These are phyloP conservation scores for Capsicum baccatum DNA, from an alignment of 257 asterid genomes.

Conservation along the genomic window DNA sequence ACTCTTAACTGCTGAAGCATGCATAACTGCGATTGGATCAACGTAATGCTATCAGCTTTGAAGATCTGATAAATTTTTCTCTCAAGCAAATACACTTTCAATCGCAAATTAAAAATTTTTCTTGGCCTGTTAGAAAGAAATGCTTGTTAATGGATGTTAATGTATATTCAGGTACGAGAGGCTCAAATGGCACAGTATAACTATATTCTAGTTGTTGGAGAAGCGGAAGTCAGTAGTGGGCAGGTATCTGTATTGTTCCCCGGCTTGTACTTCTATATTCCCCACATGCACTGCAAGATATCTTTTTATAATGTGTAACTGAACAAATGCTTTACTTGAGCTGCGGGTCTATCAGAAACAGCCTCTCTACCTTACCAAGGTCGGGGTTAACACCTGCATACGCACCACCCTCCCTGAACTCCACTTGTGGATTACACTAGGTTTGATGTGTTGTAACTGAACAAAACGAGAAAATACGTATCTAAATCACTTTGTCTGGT, in stretches of 20 bases:
- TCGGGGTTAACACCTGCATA: not conserved
- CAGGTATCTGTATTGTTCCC: slow-evolving; percentile 16
- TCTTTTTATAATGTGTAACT: not conserved
- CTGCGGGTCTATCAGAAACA: not conserved
- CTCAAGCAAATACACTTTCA: not conserved
- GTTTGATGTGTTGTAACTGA: not conserved
- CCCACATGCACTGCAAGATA: not conserved
- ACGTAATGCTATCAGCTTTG: not conserved
- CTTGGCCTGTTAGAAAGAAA: slow-evolving; percentile 21
- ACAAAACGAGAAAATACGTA: slow-evolving; percentile 28
- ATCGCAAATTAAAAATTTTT: not conserved
- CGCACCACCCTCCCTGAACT: not conserved
- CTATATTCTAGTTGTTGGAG: slow-evolving; percentile 96
- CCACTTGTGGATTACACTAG: not conserved
- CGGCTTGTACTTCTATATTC: not conserved
- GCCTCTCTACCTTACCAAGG: not conserved
- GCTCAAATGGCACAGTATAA: slow-evolving; percentile 95
- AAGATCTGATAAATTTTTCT: slow-evolving; percentile 10
- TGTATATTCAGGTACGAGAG: slow-evolving; percentile 75
- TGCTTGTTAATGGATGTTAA: not conserved
- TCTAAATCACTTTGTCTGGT: not conserved
- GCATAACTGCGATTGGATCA: not conserved
- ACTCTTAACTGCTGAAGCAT: not conserved
- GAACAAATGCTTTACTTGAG: slow-evolving; percentile 24
- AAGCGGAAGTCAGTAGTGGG: slow-evolving; percentile 78